Evolutionary conservation across 2,329 filamentous ascomycete genomes (phyloP).

Genomic region (Colletotrichum theobromicola): DNA sequence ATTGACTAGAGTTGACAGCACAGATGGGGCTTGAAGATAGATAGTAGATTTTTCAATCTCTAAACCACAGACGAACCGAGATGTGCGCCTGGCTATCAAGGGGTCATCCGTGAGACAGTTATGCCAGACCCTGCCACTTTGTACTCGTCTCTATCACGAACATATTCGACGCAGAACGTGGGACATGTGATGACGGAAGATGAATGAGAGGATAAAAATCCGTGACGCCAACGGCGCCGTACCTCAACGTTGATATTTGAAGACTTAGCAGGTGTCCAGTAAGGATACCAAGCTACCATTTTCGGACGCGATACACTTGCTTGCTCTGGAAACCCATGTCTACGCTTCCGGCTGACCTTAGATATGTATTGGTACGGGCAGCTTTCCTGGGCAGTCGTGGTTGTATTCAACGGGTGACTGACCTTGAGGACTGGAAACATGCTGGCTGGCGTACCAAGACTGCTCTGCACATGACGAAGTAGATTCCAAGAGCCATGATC

Average conservation of each 20-base stretch:
- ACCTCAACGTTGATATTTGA: too few relatives aligned
- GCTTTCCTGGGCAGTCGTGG: accelerated
- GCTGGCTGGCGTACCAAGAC: neutral
- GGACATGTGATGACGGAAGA: accelerated
- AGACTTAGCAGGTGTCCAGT: neutral
- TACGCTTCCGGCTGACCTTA: accelerated
- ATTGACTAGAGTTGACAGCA: too few relatives aligned
- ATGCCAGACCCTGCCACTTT: accelerated
- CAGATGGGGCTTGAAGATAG: too few relatives aligned
- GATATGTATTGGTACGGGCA: accelerated
- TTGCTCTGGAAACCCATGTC: neutral
- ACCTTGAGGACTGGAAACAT: neutral
- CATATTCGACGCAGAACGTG: neutral
- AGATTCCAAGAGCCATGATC: neutral
- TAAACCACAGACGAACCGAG: neutral
- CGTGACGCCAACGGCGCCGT: too few relatives aligned
- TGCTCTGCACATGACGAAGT: accelerated
- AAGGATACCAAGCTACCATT: accelerated
- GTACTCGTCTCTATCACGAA: accelerated
- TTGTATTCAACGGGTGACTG: accelerated
- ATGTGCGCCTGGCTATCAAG: too few relatives aligned
- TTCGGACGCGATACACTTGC: too few relatives aligned
- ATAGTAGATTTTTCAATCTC: too few relatives aligned
- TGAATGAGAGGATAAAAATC: neutral
- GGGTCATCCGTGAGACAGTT: neutral